phyloP scores from a whole-genome alignment of 768 basidiomycete species.

The Leccinum pellstonianum region DNA sequence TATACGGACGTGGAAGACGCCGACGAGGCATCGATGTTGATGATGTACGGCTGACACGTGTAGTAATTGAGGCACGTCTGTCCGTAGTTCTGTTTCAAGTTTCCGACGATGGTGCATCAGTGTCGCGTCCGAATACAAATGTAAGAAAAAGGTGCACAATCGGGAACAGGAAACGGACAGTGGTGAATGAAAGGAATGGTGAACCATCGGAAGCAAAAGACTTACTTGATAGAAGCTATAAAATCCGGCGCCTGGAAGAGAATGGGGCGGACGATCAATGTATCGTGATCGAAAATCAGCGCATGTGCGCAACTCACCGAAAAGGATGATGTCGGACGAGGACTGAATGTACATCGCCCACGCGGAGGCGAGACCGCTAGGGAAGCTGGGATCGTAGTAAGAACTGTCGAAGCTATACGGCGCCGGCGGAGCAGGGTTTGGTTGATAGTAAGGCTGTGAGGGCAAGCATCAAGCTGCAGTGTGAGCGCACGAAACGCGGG shows the following conservation, averaged over 20 bases:
- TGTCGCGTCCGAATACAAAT: not conserved
- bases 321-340: slow-evolving; percentile 43
- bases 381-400: slow-evolving; percentile 41
- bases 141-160: not conserved
- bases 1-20: not conserved
- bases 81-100: not conserved
- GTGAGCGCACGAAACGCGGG: not conserved
- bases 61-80: not conserved
- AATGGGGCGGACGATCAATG: not conserved
- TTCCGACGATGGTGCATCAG: not conserved
- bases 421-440: slow-evolving; percentile 40
- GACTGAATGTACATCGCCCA: slow-evolving; percentile 25
- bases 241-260: slow-evolving; percentile 41
- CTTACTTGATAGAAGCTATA: slow-evolving; percentile 48
- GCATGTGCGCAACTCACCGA: slow-evolving; percentile 29
- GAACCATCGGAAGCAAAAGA: too few species aligned
- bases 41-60: not conserved
- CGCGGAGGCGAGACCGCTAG: not conserved
- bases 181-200: not conserved
- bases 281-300: slow-evolving; percentile 29
- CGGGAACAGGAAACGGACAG: not conserved
- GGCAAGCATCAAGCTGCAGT: not conserved
- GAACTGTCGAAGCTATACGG: slow-evolving; percentile 38
- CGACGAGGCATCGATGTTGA: not conserved
- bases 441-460: slow-evolving; percentile 48